Evolutionary conservation across 2,329 filamentous ascomycete genomes (phyloP).

Genomic region (Penicillium italicum): DNA sequence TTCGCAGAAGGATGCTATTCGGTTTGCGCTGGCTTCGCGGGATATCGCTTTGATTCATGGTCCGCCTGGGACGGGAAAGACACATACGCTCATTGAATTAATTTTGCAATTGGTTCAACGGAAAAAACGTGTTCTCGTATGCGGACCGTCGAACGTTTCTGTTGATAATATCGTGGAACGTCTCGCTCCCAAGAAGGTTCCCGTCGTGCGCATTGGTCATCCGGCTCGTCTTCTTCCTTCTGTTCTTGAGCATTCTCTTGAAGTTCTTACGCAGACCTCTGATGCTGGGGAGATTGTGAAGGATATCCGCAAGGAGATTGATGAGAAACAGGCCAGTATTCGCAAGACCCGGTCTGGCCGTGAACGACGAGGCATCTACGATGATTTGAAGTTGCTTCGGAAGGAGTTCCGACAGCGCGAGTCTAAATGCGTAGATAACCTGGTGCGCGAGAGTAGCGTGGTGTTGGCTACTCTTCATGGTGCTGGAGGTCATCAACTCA

Average conservation of each 20-base stretch:
- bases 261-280: conserved; percentile 84
- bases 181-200: conserved; percentile 75
- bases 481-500: conserved; percentile 78
- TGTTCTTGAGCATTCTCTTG: conserved; percentile 83
- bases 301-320: conserved; percentile 89
- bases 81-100: conserved; percentile 90
- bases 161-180: conserved; percentile 98
- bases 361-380: conserved; percentile 78
- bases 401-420: conserved; percentile 88
- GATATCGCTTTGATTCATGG: conserved; percentile 92
- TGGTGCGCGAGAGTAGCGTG: conserved; percentile 76
- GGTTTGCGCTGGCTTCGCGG: conserved; percentile 77
- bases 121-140: conserved; percentile 77
- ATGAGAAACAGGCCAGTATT: conserved; percentile 82
- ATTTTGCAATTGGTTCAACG: conserved; percentile 83
- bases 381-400: conserved; percentile 76
- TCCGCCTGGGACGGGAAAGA: conserved; percentile 94
- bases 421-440: conserved; percentile 69
- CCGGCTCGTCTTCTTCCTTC: conserved; percentile 85
- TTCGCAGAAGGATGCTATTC: conserved; percentile 61
- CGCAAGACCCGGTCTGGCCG: conserved; percentile 78
- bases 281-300: conserved; percentile 85
- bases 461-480: conserved; percentile 92
- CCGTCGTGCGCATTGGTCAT: conserved; percentile 86
- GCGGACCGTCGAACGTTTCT: conserved; percentile 92